Evolutionary conservation across 2,329 filamentous ascomycete genomes (phyloP), one percentile per base, ranked within the genome.

Genomic region (Neoscytalidium dimidiatum): DNA sequence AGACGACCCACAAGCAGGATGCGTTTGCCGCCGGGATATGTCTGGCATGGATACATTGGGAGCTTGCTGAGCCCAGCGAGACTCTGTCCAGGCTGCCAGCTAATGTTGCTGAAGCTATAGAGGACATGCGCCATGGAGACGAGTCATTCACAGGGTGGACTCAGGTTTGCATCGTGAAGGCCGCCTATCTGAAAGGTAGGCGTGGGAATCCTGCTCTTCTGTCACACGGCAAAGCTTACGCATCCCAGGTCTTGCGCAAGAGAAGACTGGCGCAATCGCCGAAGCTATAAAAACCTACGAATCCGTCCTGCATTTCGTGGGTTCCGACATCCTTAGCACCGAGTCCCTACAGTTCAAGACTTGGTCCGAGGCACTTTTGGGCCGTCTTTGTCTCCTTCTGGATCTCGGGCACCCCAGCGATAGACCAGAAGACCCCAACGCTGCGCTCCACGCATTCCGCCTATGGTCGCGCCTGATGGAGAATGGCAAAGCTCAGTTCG

Each of bases 1-100:
- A 81, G 67, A 68, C 68, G 13, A 78, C 77, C 13, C 74, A 79
- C 11, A 76, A 73, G n/a, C 82, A 87, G 71, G 87, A 89, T 72
- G 77, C 81, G 9, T 84, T 94, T 70, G 92, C 97, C 77, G 94
- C 92, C 33, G 89, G 88, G 67, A 88, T 95, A 60, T 95, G 92
- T 76, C 77, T 94, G 49, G 93, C 89, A 63, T 96, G 93, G 91
- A 83, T 97, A 71, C 88, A 96, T 73, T 96, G 91, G 87, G 86
- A 88, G 8, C 78, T 90, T 62, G 88, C 87, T 35, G 90, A 96
- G 70, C 90, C 90, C 68, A 81, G 80, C 0, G 75, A 86, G 46
- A 89, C 90, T 41, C 78, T 86, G 46, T 79, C 80, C 38, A 85
- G 82, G 64, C 80, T 96, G 14, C 91, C 92, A 3, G 83, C 82